Evolutionary conservation across 768 basidiomycete genomes (phyloP), one percentile per base, ranked within the genome.

Genomic region (Termitomyces heimii): DNA sequence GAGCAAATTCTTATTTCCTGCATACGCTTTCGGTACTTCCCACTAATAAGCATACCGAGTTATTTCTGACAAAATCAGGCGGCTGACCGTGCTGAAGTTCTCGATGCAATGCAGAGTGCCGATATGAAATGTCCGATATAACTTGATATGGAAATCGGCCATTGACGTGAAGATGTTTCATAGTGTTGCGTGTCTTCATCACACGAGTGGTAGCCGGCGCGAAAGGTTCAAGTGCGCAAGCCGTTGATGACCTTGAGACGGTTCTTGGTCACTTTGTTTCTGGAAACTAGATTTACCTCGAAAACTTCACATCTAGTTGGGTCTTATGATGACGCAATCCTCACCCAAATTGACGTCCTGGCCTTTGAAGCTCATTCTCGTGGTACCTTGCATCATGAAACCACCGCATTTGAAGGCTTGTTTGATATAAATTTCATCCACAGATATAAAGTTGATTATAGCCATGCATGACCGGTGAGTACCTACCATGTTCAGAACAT

Each of bases 371-470:
- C 66, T 13, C 65, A 64, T 48, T 56, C 66, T 24, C 55, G 66
- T 53, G 65, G 66, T 63, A 57, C 13, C 29, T 44, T 9, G 37
- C 28, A n/a, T 16, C 4, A 40, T 10, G 26, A 26, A 44, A 29
- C 20, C 8, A 16, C 20, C 5, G n/a, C 9, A 20, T 32, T 12
- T 49, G 5, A 24, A 1, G 44, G 9, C 8, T 42, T 35, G n/a
- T n/a, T 47, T 46, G 18, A 31, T 29, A 31, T 24, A 14, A n/a
- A 28, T 32, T 26, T 1, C 10, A 26, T 37, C 20, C 22, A 20
- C 28, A 67, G 66, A 66, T 56, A 67, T 67, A 40, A 67, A 67
- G 55, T 51, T 67, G 34, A 56, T 67, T n/a, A 63, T 67, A 39
- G 65, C 66, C 8, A 67, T 67, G 66, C 66, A 67, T 31, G 65